Evolutionary conservation across 139 green algal genomes (phyloP), one percentile per base, ranked within the genome.

Genomic region (Chlorella sp.): DNA sequence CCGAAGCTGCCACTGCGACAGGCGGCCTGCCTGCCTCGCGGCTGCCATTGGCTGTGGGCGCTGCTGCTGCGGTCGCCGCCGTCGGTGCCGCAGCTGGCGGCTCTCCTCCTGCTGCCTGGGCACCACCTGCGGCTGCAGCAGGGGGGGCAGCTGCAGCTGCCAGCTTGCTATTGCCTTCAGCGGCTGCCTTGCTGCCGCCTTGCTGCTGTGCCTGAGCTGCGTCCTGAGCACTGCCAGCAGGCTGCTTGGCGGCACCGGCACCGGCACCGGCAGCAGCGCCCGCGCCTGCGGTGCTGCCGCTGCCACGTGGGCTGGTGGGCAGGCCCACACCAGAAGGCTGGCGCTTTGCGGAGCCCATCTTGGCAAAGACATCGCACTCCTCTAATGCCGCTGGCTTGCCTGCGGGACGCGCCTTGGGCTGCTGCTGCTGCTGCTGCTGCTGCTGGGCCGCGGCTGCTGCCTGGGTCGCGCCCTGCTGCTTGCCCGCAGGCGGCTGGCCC

Each of bases 361-460:
- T 73, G 11, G 60, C 77, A 83, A 83, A 83, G 60, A 83, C 77
- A 24, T 83, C 77, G 41, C 77, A 83, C 77, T 83, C 77, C 30
- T 83, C 77, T 32, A 83, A 41, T 30, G 56, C 40, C 2, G 73
- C 26, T 30, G 77, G 60, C 40, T 83, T 83, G 30, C 30, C 36
- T 22, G 77, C 22, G 13, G 77, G 28, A 30, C 77, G 77, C 6
- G 60, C 60, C 77, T 73, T 83, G 60, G 77, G 58, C 16, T 60
- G 40, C 70, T 58, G 60, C 60, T 43, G 77, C 40, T 58, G 40
- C 70, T 76, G 38, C 67, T 34, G 34, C 34, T 41, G 51, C 54
- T 78, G 70, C 38, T 43, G 40, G 3, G 70, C 40, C 24, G 40
- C 40, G 24, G 70, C 24, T 19, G 70, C 24, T 46, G 34, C 26